These are phyloP conservation scores for Chaetomium strumarium DNA, from an alignment of 2,329 filamentous ascomycete genomes.

Conservation along the genomic window DNA sequence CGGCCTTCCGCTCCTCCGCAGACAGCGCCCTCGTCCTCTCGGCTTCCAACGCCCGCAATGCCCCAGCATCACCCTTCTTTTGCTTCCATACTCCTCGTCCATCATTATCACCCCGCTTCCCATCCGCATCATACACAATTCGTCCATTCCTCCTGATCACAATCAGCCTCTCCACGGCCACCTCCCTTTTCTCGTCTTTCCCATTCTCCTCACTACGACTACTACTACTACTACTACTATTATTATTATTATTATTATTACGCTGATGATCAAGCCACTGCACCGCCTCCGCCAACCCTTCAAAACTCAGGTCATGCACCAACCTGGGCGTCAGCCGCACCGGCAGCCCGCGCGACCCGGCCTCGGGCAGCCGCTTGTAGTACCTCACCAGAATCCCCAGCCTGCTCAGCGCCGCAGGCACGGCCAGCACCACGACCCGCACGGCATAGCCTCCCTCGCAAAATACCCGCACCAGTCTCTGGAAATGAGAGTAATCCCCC, in stretches of 20 bases:
- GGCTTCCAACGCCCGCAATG: conserved; percentile 11
- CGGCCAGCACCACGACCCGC: conserved; percentile 38
- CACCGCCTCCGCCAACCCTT: conserved; percentile 34
- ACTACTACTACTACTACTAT: no score
- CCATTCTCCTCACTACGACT: not conserved
- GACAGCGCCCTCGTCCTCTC: conserved; percentile 16
- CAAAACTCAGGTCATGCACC: conserved; percentile 43
- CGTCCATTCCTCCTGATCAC: conserved; percentile 3
- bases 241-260: not conserved
- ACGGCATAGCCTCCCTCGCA: conserved; percentile 31
- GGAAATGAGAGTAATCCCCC: not conserved
- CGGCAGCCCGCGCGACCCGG: conserved; percentile 32
- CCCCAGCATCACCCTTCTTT: not conserved
- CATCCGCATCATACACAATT: conserved; percentile 4
- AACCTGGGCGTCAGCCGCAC: conserved; percentile 37
- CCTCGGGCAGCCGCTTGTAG: conserved; percentile 33
- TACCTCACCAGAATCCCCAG: conserved; percentile 39
- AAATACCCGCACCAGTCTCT: not conserved
- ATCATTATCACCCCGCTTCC: not conserved
- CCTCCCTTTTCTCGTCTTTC: not conserved
- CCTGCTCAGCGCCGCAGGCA: conserved; percentile 36
- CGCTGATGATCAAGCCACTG: conserved; percentile 18
- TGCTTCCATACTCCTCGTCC: not conserved
- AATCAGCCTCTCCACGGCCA: conserved; percentile 10
- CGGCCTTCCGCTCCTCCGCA: conserved; percentile 10